These are phyloP conservation scores for Metschnikowia matae DNA, from an alignment of 805 yeast genomes.

Conservation along the genomic window DNA sequence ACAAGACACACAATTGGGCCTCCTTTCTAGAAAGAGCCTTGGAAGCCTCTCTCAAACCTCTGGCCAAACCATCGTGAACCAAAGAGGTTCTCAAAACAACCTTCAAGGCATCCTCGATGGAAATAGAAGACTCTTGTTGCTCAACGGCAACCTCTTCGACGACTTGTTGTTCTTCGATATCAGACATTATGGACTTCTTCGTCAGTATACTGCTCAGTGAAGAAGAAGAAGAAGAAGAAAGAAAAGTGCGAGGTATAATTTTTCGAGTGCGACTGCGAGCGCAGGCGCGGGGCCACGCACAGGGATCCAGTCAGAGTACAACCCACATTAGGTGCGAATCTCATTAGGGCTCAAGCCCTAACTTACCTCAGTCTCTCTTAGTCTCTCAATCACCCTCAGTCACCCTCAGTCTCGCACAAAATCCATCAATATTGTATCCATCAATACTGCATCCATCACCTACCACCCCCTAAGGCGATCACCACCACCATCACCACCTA, in stretches of 20 bases:
- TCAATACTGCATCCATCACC: too few relatives aligned
- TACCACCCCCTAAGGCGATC: too few relatives aligned
- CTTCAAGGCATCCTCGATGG: conserved; percentile 98
- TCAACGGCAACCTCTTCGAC: conserved; percentile 81
- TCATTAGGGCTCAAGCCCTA: conserved; percentile 14
- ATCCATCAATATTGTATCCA: too few relatives aligned
- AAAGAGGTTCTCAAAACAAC: conserved; percentile 97
- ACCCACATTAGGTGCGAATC: too few relatives aligned
- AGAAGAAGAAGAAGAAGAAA: conserved; percentile 14
- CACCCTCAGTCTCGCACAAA: too few relatives aligned
- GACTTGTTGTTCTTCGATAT: conserved; percentile 83
- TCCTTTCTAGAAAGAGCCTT: conserved; percentile 97
- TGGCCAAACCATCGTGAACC: conserved; percentile 99
- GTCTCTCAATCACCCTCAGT: too few relatives aligned
- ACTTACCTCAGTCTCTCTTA: background rate
- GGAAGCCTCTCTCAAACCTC: conserved; percentile 99
- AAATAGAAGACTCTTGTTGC: conserved; percentile 83
- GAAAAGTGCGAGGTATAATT: background rate
- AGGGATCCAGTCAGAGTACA: too few relatives aligned
- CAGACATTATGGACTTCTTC: conserved; percentile 88
- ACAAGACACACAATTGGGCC: conserved; percentile 95
- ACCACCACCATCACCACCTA: too few relatives aligned
- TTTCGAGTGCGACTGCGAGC: conserved; percentile 4
- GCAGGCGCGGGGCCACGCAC: too few relatives aligned
- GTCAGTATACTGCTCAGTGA: conserved; percentile 46